A percentile compares a stretch with the other conserved stretches of the same genome.
Conservation (phyloP, 805 yeast species). For the Candida quercuum region DNA sequence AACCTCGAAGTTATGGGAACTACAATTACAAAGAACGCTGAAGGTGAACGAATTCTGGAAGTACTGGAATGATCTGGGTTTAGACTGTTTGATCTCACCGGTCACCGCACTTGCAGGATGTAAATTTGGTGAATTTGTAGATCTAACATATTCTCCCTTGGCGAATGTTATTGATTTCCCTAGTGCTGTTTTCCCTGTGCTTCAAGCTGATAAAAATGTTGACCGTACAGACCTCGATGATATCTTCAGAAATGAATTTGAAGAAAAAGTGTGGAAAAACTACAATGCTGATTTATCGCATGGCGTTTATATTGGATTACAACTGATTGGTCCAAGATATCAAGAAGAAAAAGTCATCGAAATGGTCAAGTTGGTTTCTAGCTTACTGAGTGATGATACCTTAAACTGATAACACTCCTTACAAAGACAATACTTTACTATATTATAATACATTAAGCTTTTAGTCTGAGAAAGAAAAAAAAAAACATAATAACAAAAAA, state of each 20-base stretch:
- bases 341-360: conserved; percentile 19
- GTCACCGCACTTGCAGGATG: conserved; percentile 41
- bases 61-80: conserved; percentile 31
- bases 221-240: conserved; percentile 1
- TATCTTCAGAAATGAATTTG: conserved; percentile 2
- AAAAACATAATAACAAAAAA: no score
- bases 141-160: conserved; percentile 46
- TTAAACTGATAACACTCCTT: no score
- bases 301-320: conserved; percentile 17
- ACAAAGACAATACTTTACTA: no score
- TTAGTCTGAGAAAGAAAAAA: no score
- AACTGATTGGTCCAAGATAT: conserved; percentile 17
- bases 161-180: conserved; percentile 52
- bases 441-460: background rate
- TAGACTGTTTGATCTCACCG: conserved; percentile 49
- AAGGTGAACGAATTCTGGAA: conserved; percentile 31
- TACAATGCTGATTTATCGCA: conserved; percentile 7
- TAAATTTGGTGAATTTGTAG: conserved; percentile 29
- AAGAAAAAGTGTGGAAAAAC: conserved; percentile 3
- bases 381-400: background rate
- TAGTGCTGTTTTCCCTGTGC: conserved; percentile 49
- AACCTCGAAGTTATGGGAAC: conserved; percentile 34
- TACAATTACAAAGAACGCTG: conserved; percentile 32
- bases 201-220: conserved; percentile 36
- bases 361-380: conserved; percentile 4